A percentile compares a stretch with the other conserved stretches of the same genome.
Conservation (phyloP, 1,139 yeast species). For the Saccharomyces hybrid region DNA sequence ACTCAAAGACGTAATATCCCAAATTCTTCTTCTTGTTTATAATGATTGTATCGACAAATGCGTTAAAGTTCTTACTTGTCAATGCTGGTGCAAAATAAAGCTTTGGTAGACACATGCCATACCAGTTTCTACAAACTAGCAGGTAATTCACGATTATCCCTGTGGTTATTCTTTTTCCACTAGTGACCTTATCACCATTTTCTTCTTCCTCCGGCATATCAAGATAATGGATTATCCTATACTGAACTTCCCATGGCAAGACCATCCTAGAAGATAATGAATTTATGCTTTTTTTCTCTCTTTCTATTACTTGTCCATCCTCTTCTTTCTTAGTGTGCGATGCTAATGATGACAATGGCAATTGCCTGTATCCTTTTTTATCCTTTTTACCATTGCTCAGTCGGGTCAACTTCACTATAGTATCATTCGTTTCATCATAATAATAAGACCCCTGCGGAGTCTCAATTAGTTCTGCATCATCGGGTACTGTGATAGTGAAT, state of each 20-base stretch:
- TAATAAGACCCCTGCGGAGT: conserved; percentile 13
- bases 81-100: conserved; percentile 59
- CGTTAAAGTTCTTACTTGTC: conserved; percentile 56
- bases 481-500: conserved; percentile 13
- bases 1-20: conserved; percentile 40
- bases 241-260: conserved; percentile 47
- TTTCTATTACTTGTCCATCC: not conserved
- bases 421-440: conserved; percentile 9
- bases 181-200: not conserved
- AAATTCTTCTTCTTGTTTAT: conserved; percentile 29
- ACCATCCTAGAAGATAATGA: conserved; percentile 11
- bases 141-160: conserved; percentile 46
- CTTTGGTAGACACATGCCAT: conserved; percentile 49
- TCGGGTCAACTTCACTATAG: conserved; percentile 3
- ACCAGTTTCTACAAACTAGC: conserved; percentile 56
- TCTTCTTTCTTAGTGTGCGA: not conserved
- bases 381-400: not conserved
- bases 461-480: conserved; percentile 24
- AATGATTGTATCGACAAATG: conserved; percentile 66
- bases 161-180: not conserved
- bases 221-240: conserved; percentile 41
- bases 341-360: not conserved
- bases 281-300: not conserved
- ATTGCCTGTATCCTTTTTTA: not conserved
- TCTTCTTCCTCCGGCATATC: conserved; percentile 7